Evolutionary conservation across 2,329 filamentous ascomycete genomes (phyloP), one percentile per base, ranked within the genome.

Genomic region (Alternaria brassicae): DNA sequence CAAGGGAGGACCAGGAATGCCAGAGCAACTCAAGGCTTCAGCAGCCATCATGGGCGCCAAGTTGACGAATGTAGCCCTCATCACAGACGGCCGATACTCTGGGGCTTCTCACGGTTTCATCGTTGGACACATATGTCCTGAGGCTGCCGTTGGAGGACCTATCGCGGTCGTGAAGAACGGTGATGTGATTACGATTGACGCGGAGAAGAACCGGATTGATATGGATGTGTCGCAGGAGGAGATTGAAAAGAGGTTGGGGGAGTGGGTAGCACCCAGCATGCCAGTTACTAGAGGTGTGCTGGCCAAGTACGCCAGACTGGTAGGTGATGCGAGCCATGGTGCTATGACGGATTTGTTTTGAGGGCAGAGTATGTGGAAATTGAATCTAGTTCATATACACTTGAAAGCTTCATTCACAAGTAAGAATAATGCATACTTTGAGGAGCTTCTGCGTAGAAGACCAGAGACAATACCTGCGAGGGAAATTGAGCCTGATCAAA

Each of bases 1-100:
- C 12, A 93, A 92, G 75, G 94, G 94, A 62, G 94, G 94, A 0
- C 94, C 94, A 0, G 94, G 94, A 41, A 98, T 98, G 94, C 94
- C 93, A 2, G 94, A 98, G 79, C 93, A 97, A 79, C 85, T 98
- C 42, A 92, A 91, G 75, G 91, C 94, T 10, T 91, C 87, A 58
- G 93, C 93, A 0, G 92, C 93, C 17, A 91, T 98, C 67, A 97
- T 97, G 90, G 94, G 94, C 48, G 94, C 94, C 0, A 91, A 91
- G 12, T 82, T 98, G 52, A 91, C 84, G 52, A 96, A 97, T 71
- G 87, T 97, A 8, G 93, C 94, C 0, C 85, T 98, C 13, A 92
- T 98, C 48, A 98, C 94, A 0, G 94, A 98, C 75, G 94, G 94
- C 0, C 83, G 94, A 44, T 98, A 97, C 78, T 90, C 87, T 45